Base-by-base conservation (phyloP, 225 moss, liverwort and hornwort genomes). In the Lunularia cruciata region DNA sequence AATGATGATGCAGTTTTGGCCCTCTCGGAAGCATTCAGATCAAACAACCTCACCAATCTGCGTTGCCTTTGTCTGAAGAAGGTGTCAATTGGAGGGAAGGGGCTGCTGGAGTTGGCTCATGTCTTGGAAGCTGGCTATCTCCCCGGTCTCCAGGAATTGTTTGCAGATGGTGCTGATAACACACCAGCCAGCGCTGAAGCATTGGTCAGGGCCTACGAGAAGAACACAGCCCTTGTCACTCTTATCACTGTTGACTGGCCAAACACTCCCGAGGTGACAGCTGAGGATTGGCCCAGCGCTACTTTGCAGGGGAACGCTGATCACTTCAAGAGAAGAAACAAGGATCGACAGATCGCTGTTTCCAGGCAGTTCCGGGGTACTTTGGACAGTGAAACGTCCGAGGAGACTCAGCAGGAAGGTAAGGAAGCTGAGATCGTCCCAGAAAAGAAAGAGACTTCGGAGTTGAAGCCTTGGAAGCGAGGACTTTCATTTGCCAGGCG, bases 191-290 rank as follows among this genome's bases (percentile, higher is more conserved):
- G 68, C 51, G 68, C 68, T 16, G 38, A 55, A 56, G 68, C 68
- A 14, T 30, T 69, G 38, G 68, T 69, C n/a, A 69, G 54, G 55
- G 68, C 68, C 1, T 69, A 69, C 18, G 68, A 69, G 68, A 69
- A 69, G 68, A 69, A 69, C 39, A 36, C 55, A 16, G 20, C 54
- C 18, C 55, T 69, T 15, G 54, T 55, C 19, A 34, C 68, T 37
- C 51, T 54, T 22, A 69, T 69, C 34, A 69, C 68, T 4, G 40
- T 69, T 16, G 68, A 69, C 36, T 66, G 65, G 65, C 65, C 65
- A 10, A 66, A 4, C 11, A 66, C 65, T 9, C 47, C 65, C 3
- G 65, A 66, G 32, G 47, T 33, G 19, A 34, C 65, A 1, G 47
- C 47, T 15, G 65, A 49, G 32, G 49, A 49, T 4, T 69, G 68